Evolutionary conservation across 192 early-diverging fungal species (phyloP).

Genomic region (Rhizoclosmatium sp.): DNA sequence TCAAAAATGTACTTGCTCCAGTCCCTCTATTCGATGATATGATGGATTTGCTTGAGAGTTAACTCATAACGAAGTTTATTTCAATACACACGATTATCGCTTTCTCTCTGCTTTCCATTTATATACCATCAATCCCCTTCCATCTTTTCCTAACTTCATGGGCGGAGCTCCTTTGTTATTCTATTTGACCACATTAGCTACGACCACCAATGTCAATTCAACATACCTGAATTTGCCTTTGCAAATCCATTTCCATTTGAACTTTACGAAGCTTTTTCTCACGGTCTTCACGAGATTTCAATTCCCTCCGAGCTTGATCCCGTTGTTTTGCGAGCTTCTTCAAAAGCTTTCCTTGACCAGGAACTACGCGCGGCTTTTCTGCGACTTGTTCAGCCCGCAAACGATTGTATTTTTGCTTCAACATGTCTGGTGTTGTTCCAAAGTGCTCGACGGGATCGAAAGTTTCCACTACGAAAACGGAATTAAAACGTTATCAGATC

Average conservation of each 20-base stretch:
- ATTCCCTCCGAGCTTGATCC: conserved; percentile 67
- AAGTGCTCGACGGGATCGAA: conserved; percentile 64
- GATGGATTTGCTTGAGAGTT: conserved; percentile 25
- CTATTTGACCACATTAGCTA: neutral
- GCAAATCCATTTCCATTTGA: conserved; percentile 80
- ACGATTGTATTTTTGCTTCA: conserved; percentile 40
- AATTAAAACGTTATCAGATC: neutral
- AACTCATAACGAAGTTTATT: neutral
- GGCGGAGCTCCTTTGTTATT: conserved; percentile 76
- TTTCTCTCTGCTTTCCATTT: conserved; percentile 94
- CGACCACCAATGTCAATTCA: neutral
- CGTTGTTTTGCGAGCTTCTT: conserved; percentile 35
- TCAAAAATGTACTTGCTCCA: conserved; percentile 37
- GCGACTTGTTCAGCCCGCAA: conserved; percentile 39
- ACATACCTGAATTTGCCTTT: conserved; percentile 75
- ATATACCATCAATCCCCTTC: conserved; percentile 82
- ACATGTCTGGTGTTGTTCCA: conserved; percentile 33
- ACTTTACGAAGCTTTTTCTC: conserved; percentile 76
- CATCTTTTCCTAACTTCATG: conserved; percentile 84
- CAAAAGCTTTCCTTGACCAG: neutral
- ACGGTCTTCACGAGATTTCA: conserved; percentile 76
- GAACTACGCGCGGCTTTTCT: neutral
- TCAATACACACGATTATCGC: conserved; percentile 14
- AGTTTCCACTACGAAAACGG: conserved; percentile 55
- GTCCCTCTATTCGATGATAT: conserved; percentile 36